Evolutionary conservation across 495 filamentous ascomycete species (phyloP).

Genomic region (Aspergillus panamensis): DNA sequence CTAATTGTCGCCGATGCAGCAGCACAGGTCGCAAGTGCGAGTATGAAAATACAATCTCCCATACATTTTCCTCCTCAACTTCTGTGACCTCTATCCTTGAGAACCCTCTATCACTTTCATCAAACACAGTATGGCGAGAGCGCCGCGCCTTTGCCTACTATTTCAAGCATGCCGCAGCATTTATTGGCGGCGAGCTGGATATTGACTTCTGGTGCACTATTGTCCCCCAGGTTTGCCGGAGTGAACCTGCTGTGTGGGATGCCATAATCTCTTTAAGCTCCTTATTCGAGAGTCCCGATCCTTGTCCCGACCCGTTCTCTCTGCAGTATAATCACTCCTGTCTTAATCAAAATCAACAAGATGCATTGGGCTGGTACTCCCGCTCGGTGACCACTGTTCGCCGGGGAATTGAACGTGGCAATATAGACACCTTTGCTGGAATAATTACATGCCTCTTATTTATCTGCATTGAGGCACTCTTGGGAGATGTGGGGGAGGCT

Average conservation of each 20-base stretch:
- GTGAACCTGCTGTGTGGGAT: conserved; percentile 57
- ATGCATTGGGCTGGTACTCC: conserved; percentile 41
- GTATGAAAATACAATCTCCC: conserved; percentile 19
- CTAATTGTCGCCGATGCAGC: conserved; percentile 42
- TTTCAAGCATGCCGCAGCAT: conserved; percentile 30
- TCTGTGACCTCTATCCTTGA: conserved; percentile 9
- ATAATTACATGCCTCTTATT: conserved; percentile 56
- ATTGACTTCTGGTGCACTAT: conserved; percentile 54
- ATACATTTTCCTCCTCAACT: conserved; percentile 17
- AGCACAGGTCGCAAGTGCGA: conserved; percentile 51
- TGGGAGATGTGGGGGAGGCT: conserved; percentile 33
- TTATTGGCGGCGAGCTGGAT: conserved; percentile 46
- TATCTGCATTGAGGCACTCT: conserved; percentile 55
- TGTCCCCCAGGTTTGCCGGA: conserved; percentile 53
- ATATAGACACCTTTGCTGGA: conserved; percentile 31
- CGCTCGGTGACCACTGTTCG: conserved; percentile 50
- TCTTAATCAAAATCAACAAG: conserved; percentile 40
- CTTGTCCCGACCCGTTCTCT: conserved; percentile 14
- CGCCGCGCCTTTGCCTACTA: conserved; percentile 43
- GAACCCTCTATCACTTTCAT: conserved; percentile 21
- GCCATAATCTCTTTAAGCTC: conserved; percentile 54
- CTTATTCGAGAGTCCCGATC: conserved; percentile 43
- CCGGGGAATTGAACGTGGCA: conserved; percentile 37
- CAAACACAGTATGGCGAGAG: conserved; percentile 34
- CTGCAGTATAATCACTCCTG: conserved; percentile 20